A percentile compares a stretch with the other conserved stretches of the same genome.
Conservation (phyloP, 2,329 filamentous ascomycete genomes). For the Chaetomiaceae sp. region DNA sequence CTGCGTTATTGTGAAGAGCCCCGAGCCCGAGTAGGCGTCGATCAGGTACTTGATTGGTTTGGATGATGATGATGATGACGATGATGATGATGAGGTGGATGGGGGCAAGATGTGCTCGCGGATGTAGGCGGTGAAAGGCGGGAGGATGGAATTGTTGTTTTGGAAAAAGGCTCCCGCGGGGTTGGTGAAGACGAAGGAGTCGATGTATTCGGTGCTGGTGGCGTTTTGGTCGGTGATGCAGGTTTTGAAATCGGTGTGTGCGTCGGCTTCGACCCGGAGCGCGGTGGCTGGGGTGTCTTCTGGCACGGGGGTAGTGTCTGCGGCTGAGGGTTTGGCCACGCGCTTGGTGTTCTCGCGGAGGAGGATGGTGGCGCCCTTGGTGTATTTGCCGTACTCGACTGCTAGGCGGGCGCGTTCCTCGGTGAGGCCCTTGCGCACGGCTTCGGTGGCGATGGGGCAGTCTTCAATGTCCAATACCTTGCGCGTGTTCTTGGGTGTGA, state of each 20-base stretch:
- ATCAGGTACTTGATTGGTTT: slow-evolving; percentile 75
- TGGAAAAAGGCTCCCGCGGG: slow-evolving; percentile 96
- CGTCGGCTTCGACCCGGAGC: slow-evolving; percentile 51
- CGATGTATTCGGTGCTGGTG: slow-evolving; percentile 82
- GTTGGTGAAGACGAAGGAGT: slow-evolving; percentile 79
- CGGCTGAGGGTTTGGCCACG: slow-evolving; percentile 45
- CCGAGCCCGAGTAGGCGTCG: slow-evolving; percentile 95
- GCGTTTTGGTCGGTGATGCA: slow-evolving; percentile 85
- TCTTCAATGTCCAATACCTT: slow-evolving; percentile 91
- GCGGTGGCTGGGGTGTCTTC: slow-evolving; percentile 37
- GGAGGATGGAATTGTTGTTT: slow-evolving; percentile 98
- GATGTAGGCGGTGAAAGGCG: slow-evolving; percentile 80
- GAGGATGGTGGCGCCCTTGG: slow-evolving; percentile 79
- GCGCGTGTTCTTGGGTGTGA: slow-evolving; percentile 78
- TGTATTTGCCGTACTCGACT: slow-evolving; percentile 66
- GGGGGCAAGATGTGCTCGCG: slow-evolving; percentile 69
- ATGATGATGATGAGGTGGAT: slow-evolving; percentile 28
- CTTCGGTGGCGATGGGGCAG: slow-evolving; percentile 89
- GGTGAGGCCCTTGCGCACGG: slow-evolving; percentile 73
- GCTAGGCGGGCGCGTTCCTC: slow-evolving; percentile 73
- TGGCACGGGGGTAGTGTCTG: slow-evolving; percentile 29
- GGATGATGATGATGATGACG: slow-evolving; percentile 31
- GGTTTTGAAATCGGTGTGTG: slow-evolving; percentile 72
- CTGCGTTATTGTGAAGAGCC: slow-evolving; percentile 93
- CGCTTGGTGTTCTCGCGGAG: slow-evolving; percentile 80